Conservation (phyloP, 2,329 filamentous ascomycete species). For the Colletotrichum sublineola region DNA sequence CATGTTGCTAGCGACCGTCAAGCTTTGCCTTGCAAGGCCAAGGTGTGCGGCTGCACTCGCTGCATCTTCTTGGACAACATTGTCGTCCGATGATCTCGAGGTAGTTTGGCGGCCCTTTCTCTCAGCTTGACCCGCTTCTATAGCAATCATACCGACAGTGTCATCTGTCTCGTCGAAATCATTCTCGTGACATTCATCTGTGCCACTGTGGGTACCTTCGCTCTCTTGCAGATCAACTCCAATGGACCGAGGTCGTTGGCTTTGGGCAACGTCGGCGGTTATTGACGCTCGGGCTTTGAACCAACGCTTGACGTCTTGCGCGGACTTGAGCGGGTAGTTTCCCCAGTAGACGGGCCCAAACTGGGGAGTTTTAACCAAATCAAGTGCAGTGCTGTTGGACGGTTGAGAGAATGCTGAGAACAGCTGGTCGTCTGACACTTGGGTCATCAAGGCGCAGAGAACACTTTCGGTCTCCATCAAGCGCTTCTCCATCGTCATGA, state of each 20-base stretch:
- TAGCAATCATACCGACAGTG: neutral
- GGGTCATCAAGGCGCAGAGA: conserved; percentile 25
- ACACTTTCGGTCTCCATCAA: conserved; percentile 30
- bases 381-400: neutral
- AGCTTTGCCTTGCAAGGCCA: neutral
- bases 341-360: conserved; percentile 34
- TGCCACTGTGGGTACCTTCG: neutral
- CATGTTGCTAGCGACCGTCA: neutral
- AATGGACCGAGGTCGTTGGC: neutral
- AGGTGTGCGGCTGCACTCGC: neutral
- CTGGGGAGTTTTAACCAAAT: neutral
- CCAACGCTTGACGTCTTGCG: conserved; percentile 12
- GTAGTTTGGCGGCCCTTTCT: too few relatives aligned
- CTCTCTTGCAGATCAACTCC: neutral
- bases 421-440: conserved; percentile 20
- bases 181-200: neutral
- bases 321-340: conserved; percentile 26
- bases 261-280: neutral
- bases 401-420: neutral
- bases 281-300: neutral
- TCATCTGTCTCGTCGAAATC: neutral
- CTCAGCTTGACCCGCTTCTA: too few relatives aligned
- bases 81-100: neutral
- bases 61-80: neutral
- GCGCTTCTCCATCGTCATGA: conserved; percentile 32